Base-by-base conservation (phyloP, 164 flowering plant genomes). In the Tetrastigma voinierianum region DNA sequence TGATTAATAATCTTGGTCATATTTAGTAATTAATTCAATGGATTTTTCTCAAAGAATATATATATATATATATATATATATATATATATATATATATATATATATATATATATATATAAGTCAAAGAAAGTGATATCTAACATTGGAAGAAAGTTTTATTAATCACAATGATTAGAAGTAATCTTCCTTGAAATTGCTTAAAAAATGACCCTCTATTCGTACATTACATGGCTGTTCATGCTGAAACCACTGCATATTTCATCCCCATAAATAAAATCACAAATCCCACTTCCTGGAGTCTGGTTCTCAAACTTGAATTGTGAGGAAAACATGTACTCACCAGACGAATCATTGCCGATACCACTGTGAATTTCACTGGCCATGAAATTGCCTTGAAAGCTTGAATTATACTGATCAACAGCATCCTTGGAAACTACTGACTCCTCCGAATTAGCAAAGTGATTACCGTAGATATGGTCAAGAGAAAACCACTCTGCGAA, bases 401-500 rank as follows among this genome's bases (percentile, higher is more conserved):
- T 70, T 19, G 66, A 24, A 23, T 67, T 40, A 4, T 62, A 7
- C 40, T 32, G 57, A 13, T 65, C 67, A 13, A 62, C 45, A 12
- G 23, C 65, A 11, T 65, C 52, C 45, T 57, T 59, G 9, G 66
- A 51, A 48, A 21, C 56, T 16, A 14, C 12, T 1, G 47, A 23
- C 40, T 74, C 68, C 4, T 65, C 56, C 1, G 74, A 67, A 62
- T 49, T 52, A 1, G 59, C 1, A 13, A 51, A 32, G 46, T 11
- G 49, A 40, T 65, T 65, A 18, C 51, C 46, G 1, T 69, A 51
- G 49, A 66, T 69, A 43, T 72, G 57, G 25, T 83, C 81, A 9
- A 62, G 51, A 0, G 80, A 71, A 4, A 89, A 75, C 97, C 97
- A 91, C 57, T 89, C 97, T 0, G 97, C 72, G 54, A 91, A 91